These are phyloP conservation scores for Arthrobotrys iridis DNA, from an alignment of 2,329 filamentous ascomycete genomes.

Conservation along the genomic window DNA sequence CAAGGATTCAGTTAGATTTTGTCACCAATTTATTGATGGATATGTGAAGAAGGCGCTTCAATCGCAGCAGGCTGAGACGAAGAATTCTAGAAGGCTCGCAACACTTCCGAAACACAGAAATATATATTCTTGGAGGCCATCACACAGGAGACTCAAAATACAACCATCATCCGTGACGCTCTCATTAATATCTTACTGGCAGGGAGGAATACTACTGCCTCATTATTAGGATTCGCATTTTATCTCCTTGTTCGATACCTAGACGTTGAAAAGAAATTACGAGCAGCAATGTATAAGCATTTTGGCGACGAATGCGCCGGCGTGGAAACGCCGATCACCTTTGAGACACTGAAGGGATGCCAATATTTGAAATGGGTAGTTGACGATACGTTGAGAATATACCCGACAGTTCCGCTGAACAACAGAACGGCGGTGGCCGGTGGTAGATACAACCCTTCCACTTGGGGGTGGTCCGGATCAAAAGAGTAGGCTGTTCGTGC, in stretches of 20 bases:
- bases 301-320: conserved; percentile 71
- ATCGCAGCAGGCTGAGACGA: conserved; percentile 34
- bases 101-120: too few relatives aligned
- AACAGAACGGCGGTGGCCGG: conserved; percentile 75
- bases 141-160: conserved; percentile 62
- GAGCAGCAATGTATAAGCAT: conserved; percentile 74
- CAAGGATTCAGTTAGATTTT: conserved; percentile 57
- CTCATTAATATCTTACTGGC: conserved; percentile 83
- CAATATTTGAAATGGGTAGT: conserved; percentile 77
- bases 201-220: conserved; percentile 86
- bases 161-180: conserved; percentile 81
- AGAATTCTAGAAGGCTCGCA: conserved; percentile 67
- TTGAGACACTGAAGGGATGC: conserved; percentile 86
- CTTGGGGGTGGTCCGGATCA: conserved; percentile 73
- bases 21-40: conserved; percentile 58
- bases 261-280: conserved; percentile 72
- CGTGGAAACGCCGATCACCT: conserved; percentile 67
- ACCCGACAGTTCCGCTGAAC: conserved; percentile 81
- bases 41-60: conserved; percentile 58
- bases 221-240: conserved; percentile 80
- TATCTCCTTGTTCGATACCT: conserved; percentile 83
- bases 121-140: conserved; percentile 60
- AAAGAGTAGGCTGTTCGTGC: conserved; percentile 70
- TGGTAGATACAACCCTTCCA: conserved; percentile 79
- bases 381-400: conserved; percentile 80